Base-by-base conservation (phyloP, 805 yeast genomes). In the Schwanniomyces sp. region DNA sequence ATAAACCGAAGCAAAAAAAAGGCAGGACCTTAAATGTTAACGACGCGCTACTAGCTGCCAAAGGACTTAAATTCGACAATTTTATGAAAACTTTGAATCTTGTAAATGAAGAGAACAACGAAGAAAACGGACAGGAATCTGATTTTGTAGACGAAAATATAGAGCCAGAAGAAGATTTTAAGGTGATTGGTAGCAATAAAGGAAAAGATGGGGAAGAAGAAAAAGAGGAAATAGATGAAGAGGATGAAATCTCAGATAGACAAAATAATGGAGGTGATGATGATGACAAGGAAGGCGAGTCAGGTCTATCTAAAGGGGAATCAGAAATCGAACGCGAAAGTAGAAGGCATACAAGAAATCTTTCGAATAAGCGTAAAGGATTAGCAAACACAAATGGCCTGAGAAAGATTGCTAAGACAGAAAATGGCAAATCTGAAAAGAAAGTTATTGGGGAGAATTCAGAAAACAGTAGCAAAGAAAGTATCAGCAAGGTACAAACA, bases 11-110 rank as follows among this genome's bases (percentile, higher is more conserved):
- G 27, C 44, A 52, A 6, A 57, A 58, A 42, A 56, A 53, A 44
- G 65, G 67, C 16, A 59, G 64, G 43, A 62, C 68, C 6, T 61
- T 56, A 29, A 63, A 61, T 41, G 66, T 70, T 16, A 63, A 59
- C 39, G 75, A 72, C 40, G 76, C 78, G 5, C 56, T 70, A 6
- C 55, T 62, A 25, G 74, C 76, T 2, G 67, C 76, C 7, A 60
- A 60, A 32, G 71, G 66, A 11, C 57, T 73, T 42, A 58, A 58
- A 11, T 73, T 69, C 47, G 74, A 72, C 27, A 55, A 55, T 2
- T 72, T 73, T 49, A 67, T 72, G 64, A 56, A 54, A 7, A 57
- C 54, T n/a, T 57, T 68, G 42, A 59, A 62, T 25, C 50, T 52
- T 24, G 51, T 51, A 10, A 48, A 52, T 14, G 53, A 39, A 14